These are phyloP conservation scores for Aspergillus cejpii DNA, from an alignment of 2,329 filamentous ascomycete species.

Conservation along the genomic window DNA sequence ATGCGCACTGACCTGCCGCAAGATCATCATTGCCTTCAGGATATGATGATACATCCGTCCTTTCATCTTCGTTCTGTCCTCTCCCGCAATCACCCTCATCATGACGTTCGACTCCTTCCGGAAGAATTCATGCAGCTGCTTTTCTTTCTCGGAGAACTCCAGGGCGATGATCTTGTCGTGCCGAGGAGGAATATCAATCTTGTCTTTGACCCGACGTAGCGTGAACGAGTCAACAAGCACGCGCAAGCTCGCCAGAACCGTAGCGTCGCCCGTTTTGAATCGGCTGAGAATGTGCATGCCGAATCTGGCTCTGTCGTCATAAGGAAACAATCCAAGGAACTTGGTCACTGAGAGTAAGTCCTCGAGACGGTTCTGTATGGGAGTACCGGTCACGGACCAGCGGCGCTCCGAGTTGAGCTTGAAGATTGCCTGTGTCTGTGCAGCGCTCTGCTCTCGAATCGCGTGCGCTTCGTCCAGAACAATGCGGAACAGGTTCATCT, in stretches of 20 bases:
- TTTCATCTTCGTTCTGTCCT: constrained; percentile 61
- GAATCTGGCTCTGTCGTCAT: constrained; percentile 71
- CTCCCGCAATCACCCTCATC: constrained; percentile 64
- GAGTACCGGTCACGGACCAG: constrained; percentile 97
- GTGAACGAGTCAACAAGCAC: constrained; percentile 93
- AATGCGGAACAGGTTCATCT: constrained; percentile 86
- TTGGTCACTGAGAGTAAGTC: constrained; percentile 81
- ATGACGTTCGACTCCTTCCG: constrained; percentile 72
- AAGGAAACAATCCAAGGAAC: constrained; percentile 78
- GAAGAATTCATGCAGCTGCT: constrained; percentile 74
- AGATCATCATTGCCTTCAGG: constrained; percentile 78
- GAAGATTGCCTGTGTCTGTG: constrained; percentile 79
- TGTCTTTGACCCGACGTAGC: constrained; percentile 82
- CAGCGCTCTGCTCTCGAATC: constrained; percentile 76
- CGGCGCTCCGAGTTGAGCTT: constrained; percentile 70
- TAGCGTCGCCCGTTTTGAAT: constrained; percentile 79
- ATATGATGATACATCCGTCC: constrained; percentile 93
- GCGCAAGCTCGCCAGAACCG: constrained; percentile 72
- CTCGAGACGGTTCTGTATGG: constrained; percentile 87
- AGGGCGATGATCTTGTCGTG: constrained; percentile 67
- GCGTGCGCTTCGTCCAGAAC: constrained; percentile 92
- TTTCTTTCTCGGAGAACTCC: constrained; percentile 68
- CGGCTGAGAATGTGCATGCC: constrained; percentile 71
- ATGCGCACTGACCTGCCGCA: constrained; percentile 86
- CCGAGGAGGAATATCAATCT: constrained; percentile 71